Evolutionary conservation across 2,329 filamentous ascomycete genomes (phyloP).

Genomic region (Fusarium sp.): DNA sequence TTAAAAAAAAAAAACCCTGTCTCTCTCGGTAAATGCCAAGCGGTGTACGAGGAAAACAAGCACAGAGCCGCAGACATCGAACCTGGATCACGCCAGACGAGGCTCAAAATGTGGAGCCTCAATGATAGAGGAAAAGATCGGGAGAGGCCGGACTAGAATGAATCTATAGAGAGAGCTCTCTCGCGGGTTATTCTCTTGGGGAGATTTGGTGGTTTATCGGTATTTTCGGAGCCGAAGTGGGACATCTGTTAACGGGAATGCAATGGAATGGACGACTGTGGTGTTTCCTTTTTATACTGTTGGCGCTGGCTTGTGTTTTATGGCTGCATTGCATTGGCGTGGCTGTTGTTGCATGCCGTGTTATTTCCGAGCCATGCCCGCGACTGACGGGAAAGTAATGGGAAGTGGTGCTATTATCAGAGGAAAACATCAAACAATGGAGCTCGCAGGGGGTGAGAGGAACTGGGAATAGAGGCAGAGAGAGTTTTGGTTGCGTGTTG

Average conservation of each 20-base stretch:
- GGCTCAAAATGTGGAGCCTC: conserved; percentile 23
- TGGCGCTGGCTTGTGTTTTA: conserved; percentile 6
- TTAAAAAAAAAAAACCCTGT: conserved; percentile 14
- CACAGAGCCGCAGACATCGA: conserved; percentile 33
- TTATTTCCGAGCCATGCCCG: conserved; percentile 44
- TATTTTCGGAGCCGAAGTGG: conserved; percentile 41
- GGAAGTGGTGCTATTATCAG: conserved; percentile 20
- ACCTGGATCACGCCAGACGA: conserved; percentile 36
- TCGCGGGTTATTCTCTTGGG: conserved; percentile 32
- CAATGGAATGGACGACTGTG: conserved; percentile 19
- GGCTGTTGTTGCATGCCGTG: conserved; percentile 30
- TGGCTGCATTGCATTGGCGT: conserved; percentile 21
- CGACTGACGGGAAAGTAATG: conserved; percentile 2
- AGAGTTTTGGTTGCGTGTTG: background rate
- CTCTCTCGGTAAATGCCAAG: conserved; percentile 35
- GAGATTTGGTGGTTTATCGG: background rate
- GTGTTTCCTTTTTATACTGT: background rate
- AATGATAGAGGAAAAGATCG: conserved; percentile 28
- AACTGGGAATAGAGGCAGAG: conserved; percentile 33
- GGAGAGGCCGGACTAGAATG: conserved; percentile 43
- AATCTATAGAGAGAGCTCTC: background rate
- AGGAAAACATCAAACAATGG: conserved; percentile 36
- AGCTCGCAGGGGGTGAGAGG: conserved; percentile 10
- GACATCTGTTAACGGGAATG: conserved; percentile 1
- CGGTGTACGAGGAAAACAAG: conserved; percentile 18